A percentile compares a stretch with the other conserved stretches of the same genome.
phyloP scores from a whole-genome alignment of 345 rosid species.

The Citrus trifoliata region DNA sequence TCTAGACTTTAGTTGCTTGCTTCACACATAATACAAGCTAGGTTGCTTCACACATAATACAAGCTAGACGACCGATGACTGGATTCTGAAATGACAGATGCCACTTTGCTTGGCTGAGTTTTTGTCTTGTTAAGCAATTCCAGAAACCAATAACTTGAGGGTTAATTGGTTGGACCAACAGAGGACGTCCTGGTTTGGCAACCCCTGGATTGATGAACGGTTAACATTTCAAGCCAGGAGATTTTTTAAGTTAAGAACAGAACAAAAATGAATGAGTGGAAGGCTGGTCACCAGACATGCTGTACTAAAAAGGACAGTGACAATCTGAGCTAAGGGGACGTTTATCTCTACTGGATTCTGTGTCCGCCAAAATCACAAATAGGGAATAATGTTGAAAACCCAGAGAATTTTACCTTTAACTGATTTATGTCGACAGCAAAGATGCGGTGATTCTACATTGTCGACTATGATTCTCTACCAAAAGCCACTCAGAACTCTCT shows the following conservation, averaged over 20 bases:
- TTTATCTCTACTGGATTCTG: not conserved
- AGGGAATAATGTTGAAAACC: not conserved
- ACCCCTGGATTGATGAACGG: not conserved
- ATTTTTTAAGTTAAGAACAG: not conserved
- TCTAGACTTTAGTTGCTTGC: not conserved
- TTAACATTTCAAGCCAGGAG: not conserved
- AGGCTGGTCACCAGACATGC: not conserved
- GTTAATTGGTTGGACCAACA: not conserved
- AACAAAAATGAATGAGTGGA: not conserved
- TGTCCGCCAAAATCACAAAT: not conserved
- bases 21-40: too few species aligned
- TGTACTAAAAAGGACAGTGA: too few species aligned
- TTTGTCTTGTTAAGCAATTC: too few species aligned
- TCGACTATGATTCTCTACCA: not conserved
- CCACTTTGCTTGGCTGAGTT: too few species aligned
- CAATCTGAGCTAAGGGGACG: not conserved
- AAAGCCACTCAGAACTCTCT: not conserved
- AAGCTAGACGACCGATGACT: too few species aligned
- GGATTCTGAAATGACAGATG: too few species aligned
- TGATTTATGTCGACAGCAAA: not conserved
- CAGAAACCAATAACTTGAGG: too few species aligned
- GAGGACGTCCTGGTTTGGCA: not conserved
- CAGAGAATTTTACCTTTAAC: not conserved
- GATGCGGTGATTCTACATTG: not conserved
- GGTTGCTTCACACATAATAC: too few species aligned